Evolutionary conservation across 2,329 filamentous ascomycete species (phyloP).

Genomic region (Epichloe baconii): DNA sequence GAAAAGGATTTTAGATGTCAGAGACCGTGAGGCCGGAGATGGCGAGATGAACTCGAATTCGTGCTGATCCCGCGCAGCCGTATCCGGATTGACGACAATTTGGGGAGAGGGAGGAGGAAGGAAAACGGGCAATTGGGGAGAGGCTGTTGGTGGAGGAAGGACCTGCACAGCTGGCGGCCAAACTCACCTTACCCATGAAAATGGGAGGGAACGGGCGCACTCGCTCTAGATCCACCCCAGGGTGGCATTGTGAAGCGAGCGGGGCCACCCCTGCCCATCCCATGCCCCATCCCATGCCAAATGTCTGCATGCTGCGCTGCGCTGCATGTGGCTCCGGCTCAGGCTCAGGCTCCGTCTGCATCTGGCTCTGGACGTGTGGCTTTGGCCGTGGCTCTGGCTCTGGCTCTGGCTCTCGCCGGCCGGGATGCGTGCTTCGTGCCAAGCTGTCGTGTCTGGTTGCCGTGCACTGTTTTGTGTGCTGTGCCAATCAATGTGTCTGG

Average conservation of each 20-base stretch:
- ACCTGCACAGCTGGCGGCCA: conserved; percentile 24
- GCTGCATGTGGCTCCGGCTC: conserved; percentile 1
- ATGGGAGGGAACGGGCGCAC: conserved; percentile 23
- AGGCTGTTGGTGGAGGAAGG: conserved; percentile 26
- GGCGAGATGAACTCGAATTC: conserved; percentile 6
- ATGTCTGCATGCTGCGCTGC: conserved; percentile 3
- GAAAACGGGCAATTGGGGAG: conserved; percentile 25
- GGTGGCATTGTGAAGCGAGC: conserved; percentile 12
- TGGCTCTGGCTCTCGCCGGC: neutral
- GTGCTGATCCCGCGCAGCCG: conserved; percentile 18
- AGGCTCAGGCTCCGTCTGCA: neutral
- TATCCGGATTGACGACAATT: conserved; percentile 18
- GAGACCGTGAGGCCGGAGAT: neutral
- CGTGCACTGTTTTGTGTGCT: too few species aligned
- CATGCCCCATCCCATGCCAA: conserved; percentile 5
- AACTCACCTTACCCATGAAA: conserved; percentile 32
- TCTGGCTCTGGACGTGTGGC: neutral
- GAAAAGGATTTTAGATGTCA: neutral
- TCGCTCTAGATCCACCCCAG: conserved; percentile 17
- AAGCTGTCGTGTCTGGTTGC: neutral
- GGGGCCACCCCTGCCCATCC: conserved; percentile 13
- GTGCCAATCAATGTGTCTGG: too few species aligned
- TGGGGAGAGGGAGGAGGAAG: conserved; percentile 20
- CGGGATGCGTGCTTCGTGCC: neutral
- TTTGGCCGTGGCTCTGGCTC: neutral